Evolutionary conservation across 2,329 filamentous ascomycete genomes (phyloP).

Genomic region (Penicillium sp.): DNA sequence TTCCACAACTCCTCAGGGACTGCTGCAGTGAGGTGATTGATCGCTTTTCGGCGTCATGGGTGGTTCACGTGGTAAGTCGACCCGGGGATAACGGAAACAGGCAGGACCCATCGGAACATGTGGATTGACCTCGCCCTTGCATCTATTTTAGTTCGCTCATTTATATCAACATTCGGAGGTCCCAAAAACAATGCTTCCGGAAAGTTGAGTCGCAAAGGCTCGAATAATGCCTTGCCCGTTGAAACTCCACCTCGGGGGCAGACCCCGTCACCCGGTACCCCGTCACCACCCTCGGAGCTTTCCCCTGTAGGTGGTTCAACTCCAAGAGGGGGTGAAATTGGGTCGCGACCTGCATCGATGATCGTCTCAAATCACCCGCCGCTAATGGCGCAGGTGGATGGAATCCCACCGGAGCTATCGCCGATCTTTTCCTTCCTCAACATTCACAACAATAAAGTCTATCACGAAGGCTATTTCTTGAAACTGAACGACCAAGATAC

Average conservation of each 20-base stretch:
- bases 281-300: slow-evolving; percentile 33
- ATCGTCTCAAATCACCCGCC: slow-evolving; percentile 81
- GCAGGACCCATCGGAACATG: neutral
- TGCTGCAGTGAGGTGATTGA: neutral
- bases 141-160: slow-evolving; percentile 68
- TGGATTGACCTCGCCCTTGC: slow-evolving; percentile 25
- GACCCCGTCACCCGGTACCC: slow-evolving; percentile 38
- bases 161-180: slow-evolving; percentile 65
- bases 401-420: slow-evolving; percentile 88
- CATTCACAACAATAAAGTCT: slow-evolving; percentile 92
- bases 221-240: slow-evolving; percentile 20
- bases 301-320: slow-evolving; percentile 41
- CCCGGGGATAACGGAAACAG: slow-evolving; percentile 8
- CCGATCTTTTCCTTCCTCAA: slow-evolving; percentile 94
- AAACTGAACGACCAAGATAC: slow-evolving; percentile 94
- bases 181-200: slow-evolving; percentile 29
- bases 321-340: slow-evolving; percentile 49
- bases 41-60: slow-evolving; percentile 30
- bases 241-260: slow-evolving; percentile 28
- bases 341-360: slow-evolving; percentile 78
- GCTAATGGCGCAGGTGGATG: slow-evolving; percentile 77
- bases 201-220: slow-evolving; percentile 38
- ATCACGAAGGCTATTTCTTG: slow-evolving; percentile 96
- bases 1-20: slow-evolving; percentile 7
- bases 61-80: slow-evolving; percentile 41